phyloP scores from a whole-genome alignment of 2,329 filamentous ascomycete species.

The Coniochaeta prunicola region DNA sequence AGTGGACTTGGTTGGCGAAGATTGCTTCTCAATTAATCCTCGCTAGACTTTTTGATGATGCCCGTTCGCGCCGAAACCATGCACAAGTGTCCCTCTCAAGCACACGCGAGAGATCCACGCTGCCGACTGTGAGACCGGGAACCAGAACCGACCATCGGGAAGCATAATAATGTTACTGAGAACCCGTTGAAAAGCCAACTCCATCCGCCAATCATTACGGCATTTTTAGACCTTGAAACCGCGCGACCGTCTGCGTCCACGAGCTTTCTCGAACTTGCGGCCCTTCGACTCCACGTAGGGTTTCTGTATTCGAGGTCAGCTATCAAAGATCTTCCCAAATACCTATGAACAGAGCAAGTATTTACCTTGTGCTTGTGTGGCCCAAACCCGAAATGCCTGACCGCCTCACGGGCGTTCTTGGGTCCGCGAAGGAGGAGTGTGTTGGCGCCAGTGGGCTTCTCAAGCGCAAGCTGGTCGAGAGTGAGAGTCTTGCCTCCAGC shows the following conservation, averaged over 20 bases:
- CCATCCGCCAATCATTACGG: constrained; percentile 6
- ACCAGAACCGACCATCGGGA: background rate
- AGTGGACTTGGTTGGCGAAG: background rate
- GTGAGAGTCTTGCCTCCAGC: constrained; percentile 94
- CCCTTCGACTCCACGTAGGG: constrained; percentile 97
- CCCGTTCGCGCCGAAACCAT: constrained; percentile 21
- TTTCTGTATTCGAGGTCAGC: constrained; percentile 57
- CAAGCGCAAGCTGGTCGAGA: constrained; percentile 92
- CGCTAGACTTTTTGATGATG: constrained; percentile 16
- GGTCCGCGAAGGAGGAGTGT: constrained; percentile 94
- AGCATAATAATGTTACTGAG: background rate
- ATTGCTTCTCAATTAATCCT: constrained; percentile 11
- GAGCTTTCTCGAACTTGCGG: constrained; percentile 98
- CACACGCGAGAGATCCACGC: background rate
- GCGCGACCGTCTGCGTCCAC: constrained; percentile 95
- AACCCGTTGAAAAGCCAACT: constrained; percentile 3
- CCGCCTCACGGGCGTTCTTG: constrained; percentile 95
- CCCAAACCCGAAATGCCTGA: constrained; percentile 99
- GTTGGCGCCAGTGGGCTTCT: constrained; percentile 93
- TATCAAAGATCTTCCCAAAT: background rate
- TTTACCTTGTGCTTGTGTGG: constrained; percentile 94
- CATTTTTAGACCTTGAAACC: constrained; percentile 99
- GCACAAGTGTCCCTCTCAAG: constrained; percentile 17
- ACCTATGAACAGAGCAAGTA: constrained; percentile 10
- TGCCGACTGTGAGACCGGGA: background rate